These are phyloP conservation scores for Lachnum nothofagi DNA, from an alignment of 2,329 filamentous ascomycete species.

Conservation along the genomic window DNA sequence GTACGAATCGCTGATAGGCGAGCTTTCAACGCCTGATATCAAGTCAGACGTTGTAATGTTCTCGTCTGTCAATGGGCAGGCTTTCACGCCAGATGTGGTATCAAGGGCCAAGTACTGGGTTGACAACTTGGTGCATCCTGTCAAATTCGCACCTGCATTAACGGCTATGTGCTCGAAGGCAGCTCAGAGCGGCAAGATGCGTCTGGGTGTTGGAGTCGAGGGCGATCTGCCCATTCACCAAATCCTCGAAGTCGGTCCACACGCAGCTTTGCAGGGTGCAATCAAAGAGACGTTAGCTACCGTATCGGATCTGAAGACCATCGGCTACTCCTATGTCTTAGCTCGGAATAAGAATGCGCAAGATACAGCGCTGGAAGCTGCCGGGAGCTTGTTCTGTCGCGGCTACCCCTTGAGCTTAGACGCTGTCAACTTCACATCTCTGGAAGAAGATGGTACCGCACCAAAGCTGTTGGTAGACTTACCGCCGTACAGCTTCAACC, in stretches of 20 bases:
- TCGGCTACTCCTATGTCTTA: background rate
- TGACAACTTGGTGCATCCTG: background rate
- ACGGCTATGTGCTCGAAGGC: background rate
- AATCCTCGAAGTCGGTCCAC: conserved; percentile 31
- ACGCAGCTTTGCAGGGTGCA: conserved; percentile 30
- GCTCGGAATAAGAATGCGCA: background rate
- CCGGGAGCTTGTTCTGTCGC: background rate
- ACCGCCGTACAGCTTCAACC: conserved; percentile 10
- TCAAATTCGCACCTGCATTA: background rate
- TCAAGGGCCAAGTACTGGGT: background rate
- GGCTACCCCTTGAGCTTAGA: conserved; percentile 10
- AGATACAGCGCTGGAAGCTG: background rate
- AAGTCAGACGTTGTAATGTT: background rate
- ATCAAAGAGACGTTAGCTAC: background rate
- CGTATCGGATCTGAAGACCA: background rate
- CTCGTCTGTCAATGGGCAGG: background rate
- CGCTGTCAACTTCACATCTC: background rate
- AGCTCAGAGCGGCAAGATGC: background rate
- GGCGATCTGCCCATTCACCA: background rate
- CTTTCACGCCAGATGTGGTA: background rate
- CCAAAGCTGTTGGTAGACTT: conserved; percentile 26
- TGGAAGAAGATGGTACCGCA: conserved; percentile 35
- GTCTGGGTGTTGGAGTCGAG: background rate
- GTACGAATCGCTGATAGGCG: conserved; percentile 13
- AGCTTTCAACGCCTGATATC: background rate